These are phyloP conservation scores for Phyllosticta ampelicida DNA, from an alignment of 2,329 filamentous ascomycete species.

Conservation along the genomic window DNA sequence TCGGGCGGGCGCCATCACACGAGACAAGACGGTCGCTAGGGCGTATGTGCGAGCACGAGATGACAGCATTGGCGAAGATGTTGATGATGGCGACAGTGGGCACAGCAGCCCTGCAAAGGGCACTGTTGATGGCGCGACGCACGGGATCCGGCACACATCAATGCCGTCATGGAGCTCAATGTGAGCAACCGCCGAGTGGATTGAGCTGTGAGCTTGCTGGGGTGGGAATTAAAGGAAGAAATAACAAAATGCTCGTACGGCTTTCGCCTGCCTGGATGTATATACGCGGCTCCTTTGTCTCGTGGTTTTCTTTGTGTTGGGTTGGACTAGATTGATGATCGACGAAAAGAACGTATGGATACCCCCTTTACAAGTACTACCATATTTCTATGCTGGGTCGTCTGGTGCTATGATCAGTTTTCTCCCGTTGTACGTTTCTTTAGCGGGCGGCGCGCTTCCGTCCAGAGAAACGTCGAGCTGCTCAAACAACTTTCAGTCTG, in stretches of 20 bases:
- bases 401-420: too few relatives aligned
- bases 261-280: too few relatives aligned
- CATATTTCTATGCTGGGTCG: too few relatives aligned
- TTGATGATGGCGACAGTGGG: not conserved
- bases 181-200: not conserved
- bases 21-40: not conserved
- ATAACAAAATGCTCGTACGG: not conserved
- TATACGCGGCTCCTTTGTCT: too few relatives aligned
- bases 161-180: not conserved
- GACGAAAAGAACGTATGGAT: too few relatives aligned
- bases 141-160: not conserved
- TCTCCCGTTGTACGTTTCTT: too few relatives aligned
- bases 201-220: not conserved
- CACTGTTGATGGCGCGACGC: not conserved
- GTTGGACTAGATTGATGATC: too few relatives aligned
- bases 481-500: too few relatives aligned
- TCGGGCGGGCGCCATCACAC: not conserved
- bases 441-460: too few relatives aligned
- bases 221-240: not conserved
- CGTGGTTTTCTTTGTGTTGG: too few relatives aligned
- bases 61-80: not conserved
- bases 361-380: too few relatives aligned
- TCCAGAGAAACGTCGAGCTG: too few relatives aligned
- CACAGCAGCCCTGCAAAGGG: not conserved
- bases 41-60: not conserved